Conservation (phyloP, 352 stramenopile species). For the Phytophthora ohioensis region DNA sequence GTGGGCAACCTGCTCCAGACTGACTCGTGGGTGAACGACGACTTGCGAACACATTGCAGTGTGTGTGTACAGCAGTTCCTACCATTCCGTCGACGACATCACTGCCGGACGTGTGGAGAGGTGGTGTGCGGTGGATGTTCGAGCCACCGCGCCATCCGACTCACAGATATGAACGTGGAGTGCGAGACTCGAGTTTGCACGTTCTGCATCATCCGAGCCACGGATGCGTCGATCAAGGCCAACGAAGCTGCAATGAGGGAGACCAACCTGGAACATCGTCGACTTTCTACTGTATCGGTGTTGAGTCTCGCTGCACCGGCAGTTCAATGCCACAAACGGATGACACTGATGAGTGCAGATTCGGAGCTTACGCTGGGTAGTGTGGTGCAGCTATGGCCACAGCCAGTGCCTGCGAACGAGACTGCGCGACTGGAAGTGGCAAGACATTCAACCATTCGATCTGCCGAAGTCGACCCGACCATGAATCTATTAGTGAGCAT, state of each 20-base stretch:
- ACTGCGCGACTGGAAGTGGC: constrained; percentile 56
- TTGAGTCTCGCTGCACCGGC: constrained; percentile 28
- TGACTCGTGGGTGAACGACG: constrained; percentile 75
- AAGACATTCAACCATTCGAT: constrained; percentile 59
- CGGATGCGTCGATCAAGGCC: constrained; percentile 69
- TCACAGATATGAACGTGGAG: constrained; percentile 85
- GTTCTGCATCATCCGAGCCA: constrained; percentile 84
- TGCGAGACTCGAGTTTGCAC: constrained; percentile 80
- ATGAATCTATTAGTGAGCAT: constrained; percentile 81
- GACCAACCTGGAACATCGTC: constrained; percentile 23
- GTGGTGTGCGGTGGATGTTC: constrained; percentile 77
- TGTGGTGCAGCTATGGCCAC: constrained; percentile 74
- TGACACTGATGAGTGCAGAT: constrained; percentile 65
- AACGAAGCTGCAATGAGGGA: constrained; percentile 57
- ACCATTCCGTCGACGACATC: constrained; percentile 76
- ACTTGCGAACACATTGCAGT: constrained; percentile 79
- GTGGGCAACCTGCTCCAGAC: constrained; percentile 75
- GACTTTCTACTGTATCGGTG: constrained; percentile 41
- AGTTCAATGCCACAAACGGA: constrained; percentile 44
- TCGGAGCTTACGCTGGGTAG: constrained; percentile 69
- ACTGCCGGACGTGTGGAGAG: constrained; percentile 86
- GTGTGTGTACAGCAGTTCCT: constrained; percentile 87
- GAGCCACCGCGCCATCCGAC: constrained; percentile 71
- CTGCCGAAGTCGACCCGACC: constrained; percentile 66
- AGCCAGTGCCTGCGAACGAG: constrained; percentile 57